Evolutionary conservation across 73 alveolate genomes (phyloP).

Genomic region (Paramecium caudatum): DNA sequence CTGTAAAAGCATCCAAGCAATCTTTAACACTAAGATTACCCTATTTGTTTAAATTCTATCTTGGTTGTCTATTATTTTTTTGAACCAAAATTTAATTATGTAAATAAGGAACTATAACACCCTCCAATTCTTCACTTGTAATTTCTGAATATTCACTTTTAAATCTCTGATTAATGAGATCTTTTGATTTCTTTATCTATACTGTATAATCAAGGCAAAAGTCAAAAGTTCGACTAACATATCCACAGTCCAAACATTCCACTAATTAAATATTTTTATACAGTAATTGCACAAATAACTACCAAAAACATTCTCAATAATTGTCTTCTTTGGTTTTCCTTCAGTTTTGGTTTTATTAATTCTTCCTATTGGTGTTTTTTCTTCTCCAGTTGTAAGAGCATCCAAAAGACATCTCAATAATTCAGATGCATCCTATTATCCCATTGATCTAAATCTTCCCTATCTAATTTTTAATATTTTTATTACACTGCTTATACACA

Average conservation of each 20-base stretch:
- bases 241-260: constrained; percentile 73
- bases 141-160: constrained; percentile 2
- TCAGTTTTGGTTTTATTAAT: constrained; percentile 19
- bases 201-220: constrained; percentile 72
- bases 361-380: constrained; percentile 60
- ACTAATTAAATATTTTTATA: constrained; percentile 19
- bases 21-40: constrained; percentile 36
- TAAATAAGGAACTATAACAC: constrained; percentile 55
- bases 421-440: constrained; percentile 72
- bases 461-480: not conserved
- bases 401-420: constrained; percentile 68
- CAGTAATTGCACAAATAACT: constrained; percentile 76
- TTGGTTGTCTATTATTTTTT: constrained; percentile 41
- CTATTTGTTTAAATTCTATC: not conserved
- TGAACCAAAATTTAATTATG: constrained; percentile 63
- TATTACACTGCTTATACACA: constrained; percentile 13
- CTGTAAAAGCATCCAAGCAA: constrained; percentile 70
- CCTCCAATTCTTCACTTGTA: constrained; percentile 26
- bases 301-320: constrained; percentile 70
- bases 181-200: constrained; percentile 2
- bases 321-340: constrained; percentile 70
- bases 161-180: constrained; percentile 9
- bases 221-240: constrained; percentile 77
- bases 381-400: constrained; percentile 71
- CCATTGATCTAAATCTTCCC: constrained; percentile 72